phyloP scores from a whole-genome alignment of 2,329 filamentous ascomycete species.

The Pseudovirgaria hyperparasitica region DNA sequence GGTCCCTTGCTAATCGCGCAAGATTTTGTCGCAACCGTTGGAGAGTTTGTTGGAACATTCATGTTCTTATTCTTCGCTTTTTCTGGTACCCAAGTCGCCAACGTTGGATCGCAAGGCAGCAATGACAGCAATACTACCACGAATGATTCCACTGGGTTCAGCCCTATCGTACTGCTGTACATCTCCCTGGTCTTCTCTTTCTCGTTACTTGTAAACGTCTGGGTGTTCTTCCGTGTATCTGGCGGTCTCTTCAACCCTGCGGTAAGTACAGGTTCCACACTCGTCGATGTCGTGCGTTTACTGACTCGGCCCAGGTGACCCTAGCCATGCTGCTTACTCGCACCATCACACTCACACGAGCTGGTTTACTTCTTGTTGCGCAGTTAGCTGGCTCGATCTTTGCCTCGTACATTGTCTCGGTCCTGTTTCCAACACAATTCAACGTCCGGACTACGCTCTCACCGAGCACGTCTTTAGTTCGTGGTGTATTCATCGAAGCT shows the following conservation, averaged over 20 bases:
- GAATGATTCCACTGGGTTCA: constrained; percentile 30
- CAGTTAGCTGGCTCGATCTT: constrained; percentile 13
- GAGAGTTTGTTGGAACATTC: constrained; percentile 34
- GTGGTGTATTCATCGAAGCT: constrained; percentile 16
- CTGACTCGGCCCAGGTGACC: constrained; percentile 11
- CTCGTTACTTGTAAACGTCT: constrained; percentile 25
- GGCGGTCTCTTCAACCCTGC: constrained; percentile 19
- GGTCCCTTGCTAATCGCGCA: background rate
- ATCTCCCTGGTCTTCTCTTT: constrained; percentile 24
- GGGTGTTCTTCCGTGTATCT: constrained; percentile 26
- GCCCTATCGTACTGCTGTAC: constrained; percentile 28
- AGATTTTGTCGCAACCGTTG: no score
- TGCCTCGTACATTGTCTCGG: constrained; percentile 16
- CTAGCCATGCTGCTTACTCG: constrained; percentile 21
- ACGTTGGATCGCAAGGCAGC: constrained; percentile 32
- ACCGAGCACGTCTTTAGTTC: constrained; percentile 11
- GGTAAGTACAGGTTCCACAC: constrained; percentile 2
- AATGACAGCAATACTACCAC: constrained; percentile 26
- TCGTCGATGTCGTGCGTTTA: constrained; percentile 1
- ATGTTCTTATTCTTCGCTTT: constrained; percentile 29
- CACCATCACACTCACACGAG: constrained; percentile 8
- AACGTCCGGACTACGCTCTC: constrained; percentile 13
- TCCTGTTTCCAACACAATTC: constrained; percentile 17
- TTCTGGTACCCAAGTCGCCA: constrained; percentile 32
- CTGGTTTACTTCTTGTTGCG: constrained; percentile 10